Percentiles rank a stretch among this genome's conserved stretches.
Evolutionary conservation across 176 grass and related monocot genomes (phyloP).

Genomic region (Cocos nucifera): DNA sequence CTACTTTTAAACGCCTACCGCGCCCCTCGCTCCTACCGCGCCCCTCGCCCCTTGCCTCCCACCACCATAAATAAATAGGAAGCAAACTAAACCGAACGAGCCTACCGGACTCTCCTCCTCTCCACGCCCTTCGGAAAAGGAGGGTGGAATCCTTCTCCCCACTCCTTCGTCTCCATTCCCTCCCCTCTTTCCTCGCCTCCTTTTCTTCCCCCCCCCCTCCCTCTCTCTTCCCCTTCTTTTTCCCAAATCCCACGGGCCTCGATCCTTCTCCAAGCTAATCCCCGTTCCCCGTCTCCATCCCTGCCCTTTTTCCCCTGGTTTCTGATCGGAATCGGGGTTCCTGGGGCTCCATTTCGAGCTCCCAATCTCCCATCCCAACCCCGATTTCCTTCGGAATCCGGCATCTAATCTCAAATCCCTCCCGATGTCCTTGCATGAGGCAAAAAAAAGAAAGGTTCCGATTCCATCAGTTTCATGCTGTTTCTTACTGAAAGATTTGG

Average conservation of each 20-base stretch:
- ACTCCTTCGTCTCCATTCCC: conserved; percentile 12
- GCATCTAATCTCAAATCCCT: too few species aligned
- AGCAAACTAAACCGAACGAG: too few species aligned
- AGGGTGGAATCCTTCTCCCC: not conserved
- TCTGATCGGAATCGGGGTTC: conserved; percentile 26
- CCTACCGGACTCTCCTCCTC: conserved; percentile 4
- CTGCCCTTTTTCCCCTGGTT: conserved; percentile 1
- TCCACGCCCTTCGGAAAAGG: conserved; percentile 11
- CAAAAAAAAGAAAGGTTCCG: too few species aligned
- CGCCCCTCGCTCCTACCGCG: too few species aligned
- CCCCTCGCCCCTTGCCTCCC: too few species aligned
- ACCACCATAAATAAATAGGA: too few species aligned
- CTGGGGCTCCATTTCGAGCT: conserved; percentile 56
- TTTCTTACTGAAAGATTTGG: too few species aligned
- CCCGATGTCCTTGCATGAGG: too few species aligned
- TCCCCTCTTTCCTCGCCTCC: conserved; percentile 19
- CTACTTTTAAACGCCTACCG: too few species aligned
- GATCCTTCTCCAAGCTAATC: not conserved
- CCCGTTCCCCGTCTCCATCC: conserved; percentile 6
- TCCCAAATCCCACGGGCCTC: not conserved
- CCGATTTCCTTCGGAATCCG: too few species aligned
- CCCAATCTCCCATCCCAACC: conserved; percentile 18
- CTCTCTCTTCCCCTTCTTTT: not conserved
- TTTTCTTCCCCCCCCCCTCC: conserved; percentile 6
- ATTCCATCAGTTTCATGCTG: too few species aligned